Percentiles rank a stretch among this genome's conserved stretches.
These are phyloP conservation scores for Flaveria linearis DNA, from an alignment of 129 eudicot genomes.

Conservation along the genomic window DNA sequence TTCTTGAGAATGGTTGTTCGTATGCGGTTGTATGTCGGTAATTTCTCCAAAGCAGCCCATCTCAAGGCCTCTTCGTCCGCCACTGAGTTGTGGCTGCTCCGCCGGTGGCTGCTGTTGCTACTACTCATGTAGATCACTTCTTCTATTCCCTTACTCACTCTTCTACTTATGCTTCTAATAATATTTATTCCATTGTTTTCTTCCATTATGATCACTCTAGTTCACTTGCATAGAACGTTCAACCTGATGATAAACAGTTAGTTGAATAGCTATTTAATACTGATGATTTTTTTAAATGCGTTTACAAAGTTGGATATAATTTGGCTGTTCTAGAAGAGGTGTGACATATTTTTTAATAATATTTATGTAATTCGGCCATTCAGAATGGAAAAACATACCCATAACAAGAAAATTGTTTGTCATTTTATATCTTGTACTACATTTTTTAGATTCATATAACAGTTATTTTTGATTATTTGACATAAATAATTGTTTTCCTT, in stretches of 20 bases:
- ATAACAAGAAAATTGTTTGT: too few species aligned
- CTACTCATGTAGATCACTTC: constrained; percentile 2
- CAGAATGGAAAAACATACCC: too few species aligned
- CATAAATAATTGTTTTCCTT: too few species aligned
- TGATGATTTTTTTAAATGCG: too few species aligned
- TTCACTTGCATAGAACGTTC: background rate
- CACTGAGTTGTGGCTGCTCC: constrained; percentile 14
- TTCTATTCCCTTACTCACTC: constrained; percentile 2
- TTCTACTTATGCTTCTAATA: constrained; percentile 34
- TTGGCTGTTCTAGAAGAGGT: too few species aligned
- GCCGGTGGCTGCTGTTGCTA: background rate
- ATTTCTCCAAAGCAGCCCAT: constrained; percentile 62
- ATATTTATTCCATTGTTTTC: constrained; percentile 15
- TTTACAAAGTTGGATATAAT: too few species aligned
- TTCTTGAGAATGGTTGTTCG: constrained; percentile 43
- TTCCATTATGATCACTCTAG: constrained; percentile 18
- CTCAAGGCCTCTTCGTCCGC: constrained; percentile 56
- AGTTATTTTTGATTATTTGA: too few species aligned
- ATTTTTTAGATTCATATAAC: too few species aligned
- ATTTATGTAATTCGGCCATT: too few species aligned
- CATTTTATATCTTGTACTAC: too few species aligned
- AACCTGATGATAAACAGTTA: background rate
- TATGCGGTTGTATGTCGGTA: constrained; percentile 49
- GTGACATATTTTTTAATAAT: too few species aligned
- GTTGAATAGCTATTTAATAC: constrained; percentile 1